Percentiles rank a stretch among this genome's conserved stretches.
Evolutionary conservation across 177 flowering plant genomes (phyloP).

Genomic region (Vitis hybrid): DNA sequence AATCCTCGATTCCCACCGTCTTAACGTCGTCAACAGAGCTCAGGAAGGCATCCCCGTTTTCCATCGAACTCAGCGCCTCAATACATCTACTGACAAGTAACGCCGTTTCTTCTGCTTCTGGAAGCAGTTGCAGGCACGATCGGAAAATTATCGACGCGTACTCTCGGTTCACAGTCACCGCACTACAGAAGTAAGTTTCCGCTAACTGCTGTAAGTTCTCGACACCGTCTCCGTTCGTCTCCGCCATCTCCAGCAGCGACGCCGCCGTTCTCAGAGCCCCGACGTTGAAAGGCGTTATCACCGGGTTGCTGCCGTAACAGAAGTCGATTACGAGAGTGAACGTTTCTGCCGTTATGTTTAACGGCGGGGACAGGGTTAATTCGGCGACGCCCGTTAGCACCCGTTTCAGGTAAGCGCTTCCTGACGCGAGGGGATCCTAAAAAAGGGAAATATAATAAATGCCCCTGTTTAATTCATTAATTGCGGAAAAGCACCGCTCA

Average conservation of each 20-base stretch:
- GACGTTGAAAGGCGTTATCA: constrained; percentile 68
- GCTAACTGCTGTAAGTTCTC: constrained; percentile 44
- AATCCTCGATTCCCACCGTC: constrained; percentile 36
- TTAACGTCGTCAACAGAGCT: constrained; percentile 38
- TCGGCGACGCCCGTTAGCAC: constrained; percentile 39
- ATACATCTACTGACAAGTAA: constrained; percentile 57
- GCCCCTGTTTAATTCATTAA: constrained; percentile 2
- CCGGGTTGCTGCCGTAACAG: constrained; percentile 52
- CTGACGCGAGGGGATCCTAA: constrained; percentile 51
- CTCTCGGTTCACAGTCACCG: constrained; percentile 46
- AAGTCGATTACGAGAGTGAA: constrained; percentile 55
- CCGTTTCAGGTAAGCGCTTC: constrained; percentile 61
- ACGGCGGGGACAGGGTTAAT: constrained; percentile 53
- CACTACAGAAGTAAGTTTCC: constrained; percentile 56
- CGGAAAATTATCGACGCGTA: constrained; percentile 46
- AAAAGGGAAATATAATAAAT: constrained; percentile 3
- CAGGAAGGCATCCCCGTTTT: constrained; percentile 22
- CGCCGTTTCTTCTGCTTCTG: constrained; percentile 70
- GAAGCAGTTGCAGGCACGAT: constrained; percentile 54
- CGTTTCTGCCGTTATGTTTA: constrained; percentile 63
- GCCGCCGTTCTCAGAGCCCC: constrained; percentile 61
- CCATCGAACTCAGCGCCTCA: constrained; percentile 40
- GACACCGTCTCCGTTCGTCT: constrained; percentile 16
- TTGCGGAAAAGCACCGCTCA: background rate
- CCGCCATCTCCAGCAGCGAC: constrained; percentile 66